These are phyloP conservation scores for Chlamydomonas asymmetrica DNA, from an alignment of 139 green algal genomes.

Conservation along the genomic window DNA sequence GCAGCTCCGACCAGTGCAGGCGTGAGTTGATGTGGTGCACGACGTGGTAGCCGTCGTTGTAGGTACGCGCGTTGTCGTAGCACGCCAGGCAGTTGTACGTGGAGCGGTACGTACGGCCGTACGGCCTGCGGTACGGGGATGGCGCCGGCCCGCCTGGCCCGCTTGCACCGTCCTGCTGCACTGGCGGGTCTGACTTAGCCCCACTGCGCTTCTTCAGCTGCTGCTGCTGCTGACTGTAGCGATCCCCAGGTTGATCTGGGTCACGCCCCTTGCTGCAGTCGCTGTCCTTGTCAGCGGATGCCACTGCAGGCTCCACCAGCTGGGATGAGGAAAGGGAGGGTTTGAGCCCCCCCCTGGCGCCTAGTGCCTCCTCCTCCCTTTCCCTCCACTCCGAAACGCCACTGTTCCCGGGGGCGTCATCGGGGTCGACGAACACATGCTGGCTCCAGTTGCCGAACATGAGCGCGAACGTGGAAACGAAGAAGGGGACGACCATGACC, in stretches of 20 bases:
- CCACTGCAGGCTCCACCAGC: too few species aligned
- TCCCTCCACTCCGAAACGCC: too few species aligned
- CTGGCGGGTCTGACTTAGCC: not conserved
- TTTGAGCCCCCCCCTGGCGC: too few species aligned
- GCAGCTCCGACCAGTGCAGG: slow-evolving; percentile 84
- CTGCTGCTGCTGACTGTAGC: not conserved
- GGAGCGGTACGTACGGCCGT: too few species aligned
- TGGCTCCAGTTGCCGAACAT: slow-evolving; percentile 95
- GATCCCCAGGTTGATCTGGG: too few species aligned
- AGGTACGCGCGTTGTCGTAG: slow-evolving; percentile 76
- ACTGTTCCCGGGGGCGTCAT: too few species aligned
- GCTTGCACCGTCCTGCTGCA: too few species aligned
- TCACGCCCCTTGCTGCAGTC: too few species aligned
- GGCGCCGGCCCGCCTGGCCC: too few species aligned
- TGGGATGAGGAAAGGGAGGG: too few species aligned
- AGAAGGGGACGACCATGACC: slow-evolving; percentile 72
- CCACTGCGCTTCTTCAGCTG: not conserved
- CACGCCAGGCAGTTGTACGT: slow-evolving; percentile 85
- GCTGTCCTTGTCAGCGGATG: not conserved
- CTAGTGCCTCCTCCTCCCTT: too few species aligned
- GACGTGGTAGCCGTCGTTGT: slow-evolving; percentile 94
- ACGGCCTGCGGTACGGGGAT: too few species aligned
- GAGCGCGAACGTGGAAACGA: slow-evolving; percentile 73
- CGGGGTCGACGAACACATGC: slow-evolving; percentile 84
- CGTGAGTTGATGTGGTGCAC: slow-evolving; percentile 86